Conservation (phyloP, 2,329 filamentous ascomycete genomes). For the Colletotrichum gloeosporioides region DNA sequence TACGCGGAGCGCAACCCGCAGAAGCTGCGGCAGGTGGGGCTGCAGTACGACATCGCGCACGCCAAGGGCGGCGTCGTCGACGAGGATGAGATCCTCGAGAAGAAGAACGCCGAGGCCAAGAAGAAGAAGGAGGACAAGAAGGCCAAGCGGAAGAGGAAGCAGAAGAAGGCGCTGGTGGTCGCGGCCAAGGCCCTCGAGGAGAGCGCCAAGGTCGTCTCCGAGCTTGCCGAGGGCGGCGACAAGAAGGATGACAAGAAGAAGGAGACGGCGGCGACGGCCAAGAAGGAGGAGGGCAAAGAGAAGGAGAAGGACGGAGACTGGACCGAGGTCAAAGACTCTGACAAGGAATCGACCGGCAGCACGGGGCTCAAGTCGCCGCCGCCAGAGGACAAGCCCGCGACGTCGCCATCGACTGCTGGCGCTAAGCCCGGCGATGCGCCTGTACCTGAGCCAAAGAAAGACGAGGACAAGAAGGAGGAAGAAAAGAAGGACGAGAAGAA, state of each 20-base stretch:
- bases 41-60: constrained; percentile 67
- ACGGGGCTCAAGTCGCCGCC: not conserved
- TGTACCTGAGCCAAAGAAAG: not conserved
- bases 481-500: not conserved
- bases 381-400: not conserved
- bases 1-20: constrained; percentile 54
- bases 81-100: constrained; percentile 45
- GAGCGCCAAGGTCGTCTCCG: constrained; percentile 23
- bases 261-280: constrained; percentile 8
- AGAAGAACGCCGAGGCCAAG: constrained; percentile 29
- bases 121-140: constrained; percentile 31
- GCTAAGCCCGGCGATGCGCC: not conserved
- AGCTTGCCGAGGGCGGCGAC: constrained; percentile 5
- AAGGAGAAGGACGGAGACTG: constrained; percentile 19
- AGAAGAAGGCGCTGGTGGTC: constrained; percentile 3
- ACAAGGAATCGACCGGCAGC: constrained; percentile 1
- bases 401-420: not conserved
- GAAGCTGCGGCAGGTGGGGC: constrained; percentile 66
- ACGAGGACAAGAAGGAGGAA: not conserved
- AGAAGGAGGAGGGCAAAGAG: constrained; percentile 23
- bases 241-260: constrained; percentile 9
- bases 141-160: constrained; percentile 27
- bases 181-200: constrained; percentile 22
- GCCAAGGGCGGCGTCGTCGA: constrained; percentile 60
- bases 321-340: constrained; percentile 1